phyloP scores from a whole-genome alignment of 192 early-diverging fungal species.

The Coemansia sp. region DNA sequence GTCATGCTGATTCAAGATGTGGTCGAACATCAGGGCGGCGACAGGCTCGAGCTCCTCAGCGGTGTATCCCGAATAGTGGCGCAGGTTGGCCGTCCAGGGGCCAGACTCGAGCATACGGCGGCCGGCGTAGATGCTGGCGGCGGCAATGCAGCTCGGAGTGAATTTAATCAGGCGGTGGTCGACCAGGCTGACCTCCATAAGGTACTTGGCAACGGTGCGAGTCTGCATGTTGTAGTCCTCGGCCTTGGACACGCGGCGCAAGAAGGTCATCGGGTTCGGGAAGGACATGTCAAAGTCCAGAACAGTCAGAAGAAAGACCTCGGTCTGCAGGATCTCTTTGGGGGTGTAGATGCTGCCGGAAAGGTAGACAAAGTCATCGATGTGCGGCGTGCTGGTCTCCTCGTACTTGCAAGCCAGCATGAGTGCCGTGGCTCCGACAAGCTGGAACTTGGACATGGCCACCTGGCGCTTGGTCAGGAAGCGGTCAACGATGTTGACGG shows the following conservation, averaged over 20 bases:
- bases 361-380: slow-evolving; percentile 84
- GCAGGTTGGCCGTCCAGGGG: slow-evolving; percentile 73
- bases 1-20: slow-evolving; percentile 53
- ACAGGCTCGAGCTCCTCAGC: slow-evolving; percentile 63
- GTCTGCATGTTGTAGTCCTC: slow-evolving; percentile 89
- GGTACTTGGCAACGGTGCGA: slow-evolving; percentile 90
- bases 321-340: slow-evolving; percentile 86
- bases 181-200: slow-evolving; percentile 90
- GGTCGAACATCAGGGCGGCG: slow-evolving; percentile 70
- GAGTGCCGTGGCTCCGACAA: slow-evolving; percentile 87
- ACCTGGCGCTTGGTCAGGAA: slow-evolving; percentile 87
- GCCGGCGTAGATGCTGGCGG: slow-evolving; percentile 75
- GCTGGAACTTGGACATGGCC: slow-evolving; percentile 82
- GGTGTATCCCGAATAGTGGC: slow-evolving; percentile 78
- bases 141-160: slow-evolving; percentile 73
- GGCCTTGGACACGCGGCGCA: slow-evolving; percentile 83
- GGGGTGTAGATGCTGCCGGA: slow-evolving; percentile 73
- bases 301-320: slow-evolving; percentile 85
- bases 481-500: slow-evolving; percentile 93
- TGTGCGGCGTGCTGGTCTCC: slow-evolving; percentile 79
- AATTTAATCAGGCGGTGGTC: slow-evolving; percentile 75
- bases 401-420: slow-evolving; percentile 96
- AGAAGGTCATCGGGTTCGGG: slow-evolving; percentile 89
- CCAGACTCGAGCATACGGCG: slow-evolving; percentile 72
- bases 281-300: slow-evolving; percentile 86